Evolutionary conservation across 2,329 filamentous ascomycete genomes (phyloP).

Genomic region (Biscogniauxia sp.): DNA sequence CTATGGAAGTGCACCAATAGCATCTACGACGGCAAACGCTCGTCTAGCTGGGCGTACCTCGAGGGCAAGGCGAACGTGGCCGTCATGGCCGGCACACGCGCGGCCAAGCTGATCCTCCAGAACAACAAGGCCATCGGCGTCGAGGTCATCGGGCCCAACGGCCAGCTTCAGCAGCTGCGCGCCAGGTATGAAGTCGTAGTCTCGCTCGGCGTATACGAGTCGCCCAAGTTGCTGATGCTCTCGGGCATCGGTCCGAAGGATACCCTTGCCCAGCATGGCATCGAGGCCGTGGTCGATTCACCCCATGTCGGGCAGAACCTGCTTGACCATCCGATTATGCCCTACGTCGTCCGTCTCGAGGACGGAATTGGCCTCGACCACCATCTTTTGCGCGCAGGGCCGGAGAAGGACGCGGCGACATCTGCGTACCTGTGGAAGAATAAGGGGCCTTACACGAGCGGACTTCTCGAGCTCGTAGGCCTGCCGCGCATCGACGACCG

Average conservation of each 20-base stretch:
- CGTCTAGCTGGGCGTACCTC: constrained; percentile 50
- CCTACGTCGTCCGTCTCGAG: constrained; percentile 46
- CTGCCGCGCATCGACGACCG: constrained; percentile 57
- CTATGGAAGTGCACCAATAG: constrained; percentile 52
- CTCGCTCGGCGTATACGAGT: constrained; percentile 57
- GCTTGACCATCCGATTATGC: constrained; percentile 58
- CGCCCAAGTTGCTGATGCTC: constrained; percentile 63
- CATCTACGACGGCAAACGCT: constrained; percentile 57
- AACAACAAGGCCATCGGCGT: constrained; percentile 42
- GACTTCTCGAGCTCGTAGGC: constrained; percentile 50
- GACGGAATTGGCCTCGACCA: constrained; percentile 41
- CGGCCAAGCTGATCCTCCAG: constrained; percentile 55
- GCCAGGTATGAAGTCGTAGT: constrained; percentile 50
- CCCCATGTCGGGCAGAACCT: constrained; percentile 64
- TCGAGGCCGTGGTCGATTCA: constrained; percentile 52
- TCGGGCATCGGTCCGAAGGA: constrained; percentile 58
- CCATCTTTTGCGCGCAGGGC: constrained; percentile 38
- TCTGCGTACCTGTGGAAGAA: constrained; percentile 37
- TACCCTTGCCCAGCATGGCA: constrained; percentile 53
- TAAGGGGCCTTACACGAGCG: constrained; percentile 39
- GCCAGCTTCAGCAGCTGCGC: constrained; percentile 42
- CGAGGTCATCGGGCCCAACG: constrained; percentile 41
- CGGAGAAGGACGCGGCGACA: constrained; percentile 34
- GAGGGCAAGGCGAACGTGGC: constrained; percentile 54
- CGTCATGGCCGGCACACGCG: constrained; percentile 44